These are phyloP conservation scores for Colletotrichum somersetense DNA, from an alignment of 2,329 filamentous ascomycete species.

Conservation along the genomic window DNA sequence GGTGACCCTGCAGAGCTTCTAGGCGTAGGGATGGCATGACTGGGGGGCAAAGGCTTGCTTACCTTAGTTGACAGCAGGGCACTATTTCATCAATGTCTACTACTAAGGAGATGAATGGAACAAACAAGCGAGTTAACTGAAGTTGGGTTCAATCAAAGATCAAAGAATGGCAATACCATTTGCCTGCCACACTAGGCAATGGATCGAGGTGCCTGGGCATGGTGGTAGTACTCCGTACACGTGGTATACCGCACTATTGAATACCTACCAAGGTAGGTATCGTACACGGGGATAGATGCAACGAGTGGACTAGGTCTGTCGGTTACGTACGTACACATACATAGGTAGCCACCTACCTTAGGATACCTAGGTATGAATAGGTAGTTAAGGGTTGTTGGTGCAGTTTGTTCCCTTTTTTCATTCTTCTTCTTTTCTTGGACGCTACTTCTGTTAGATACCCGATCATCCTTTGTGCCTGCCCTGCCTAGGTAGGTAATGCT, in stretches of 20 bases:
- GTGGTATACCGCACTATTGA: no score
- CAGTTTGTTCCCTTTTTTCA: neutral
- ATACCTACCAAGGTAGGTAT: no score
- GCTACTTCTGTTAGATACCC: neutral
- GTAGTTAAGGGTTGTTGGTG: constrained; percentile 13
- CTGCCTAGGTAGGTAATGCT: neutral
- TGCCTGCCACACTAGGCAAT: constrained; percentile 5
- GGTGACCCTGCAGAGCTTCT: constrained; percentile 30
- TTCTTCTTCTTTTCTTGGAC: no score
- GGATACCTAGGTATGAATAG: neutral
- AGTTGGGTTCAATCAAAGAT: no score
- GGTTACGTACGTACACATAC: no score
- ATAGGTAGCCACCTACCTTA: no score
- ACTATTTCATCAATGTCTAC: neutral
- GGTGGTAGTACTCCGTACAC: neutral
- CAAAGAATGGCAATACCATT: neutral
- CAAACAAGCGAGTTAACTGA: neutral
- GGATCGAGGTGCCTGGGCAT: neutral
- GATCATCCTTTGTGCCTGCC: neutral
- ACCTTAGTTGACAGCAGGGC: neutral
- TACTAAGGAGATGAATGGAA: neutral
- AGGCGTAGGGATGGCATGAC: neutral
- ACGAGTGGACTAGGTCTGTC: no score
- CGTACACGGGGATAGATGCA: no score
- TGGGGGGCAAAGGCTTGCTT: constrained; percentile 5